A percentile compares a stretch with the other conserved stretches of the same genome.
Conservation (phyloP, 805 yeast genomes). For the Candida sithepensis region DNA sequence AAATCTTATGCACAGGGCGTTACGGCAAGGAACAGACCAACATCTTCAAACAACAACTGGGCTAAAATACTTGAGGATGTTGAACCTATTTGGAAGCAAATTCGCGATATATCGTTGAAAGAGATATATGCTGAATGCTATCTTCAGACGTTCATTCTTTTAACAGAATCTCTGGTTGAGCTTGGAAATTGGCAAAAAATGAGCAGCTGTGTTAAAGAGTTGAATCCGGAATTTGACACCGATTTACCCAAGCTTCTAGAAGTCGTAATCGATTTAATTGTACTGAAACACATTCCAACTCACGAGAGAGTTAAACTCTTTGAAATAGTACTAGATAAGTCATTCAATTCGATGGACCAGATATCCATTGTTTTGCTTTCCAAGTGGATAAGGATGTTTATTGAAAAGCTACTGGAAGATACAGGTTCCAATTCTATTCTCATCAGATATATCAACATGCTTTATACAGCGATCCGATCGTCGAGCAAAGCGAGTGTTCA, state of each 20-base stretch:
- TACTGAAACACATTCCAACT: neutral
- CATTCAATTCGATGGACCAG: neutral
- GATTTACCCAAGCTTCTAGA: neutral
- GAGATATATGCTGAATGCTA: neutral
- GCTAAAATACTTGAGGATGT: neutral
- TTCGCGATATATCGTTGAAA: neutral
- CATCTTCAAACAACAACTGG: neutral
- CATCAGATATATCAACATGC: slow-evolving; percentile 1
- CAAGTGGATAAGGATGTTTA: slow-evolving; percentile 3
- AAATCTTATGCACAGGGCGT: slow-evolving; percentile 1
- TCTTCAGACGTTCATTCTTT: neutral
- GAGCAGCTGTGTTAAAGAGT: neutral
- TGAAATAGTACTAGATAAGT: slow-evolving; percentile 1
- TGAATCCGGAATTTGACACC: neutral
- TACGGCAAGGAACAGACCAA: neutral
- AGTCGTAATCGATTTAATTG: neutral
- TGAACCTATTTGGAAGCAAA: neutral
- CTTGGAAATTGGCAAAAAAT: slow-evolving; percentile 1
- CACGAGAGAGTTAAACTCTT: neutral
- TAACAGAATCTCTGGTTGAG: slow-evolving; percentile 1
- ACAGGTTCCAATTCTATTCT: neutral
- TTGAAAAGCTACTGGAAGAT: slow-evolving; percentile 2
- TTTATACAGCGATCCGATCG: slow-evolving; percentile 3
- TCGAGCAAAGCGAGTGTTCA: neutral
- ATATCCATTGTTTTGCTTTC: neutral